Evolutionary conservation across 2,329 filamentous ascomycete species (phyloP), one percentile per base, ranked within the genome.

Genomic region (Blastomyces gilchristii): DNA sequence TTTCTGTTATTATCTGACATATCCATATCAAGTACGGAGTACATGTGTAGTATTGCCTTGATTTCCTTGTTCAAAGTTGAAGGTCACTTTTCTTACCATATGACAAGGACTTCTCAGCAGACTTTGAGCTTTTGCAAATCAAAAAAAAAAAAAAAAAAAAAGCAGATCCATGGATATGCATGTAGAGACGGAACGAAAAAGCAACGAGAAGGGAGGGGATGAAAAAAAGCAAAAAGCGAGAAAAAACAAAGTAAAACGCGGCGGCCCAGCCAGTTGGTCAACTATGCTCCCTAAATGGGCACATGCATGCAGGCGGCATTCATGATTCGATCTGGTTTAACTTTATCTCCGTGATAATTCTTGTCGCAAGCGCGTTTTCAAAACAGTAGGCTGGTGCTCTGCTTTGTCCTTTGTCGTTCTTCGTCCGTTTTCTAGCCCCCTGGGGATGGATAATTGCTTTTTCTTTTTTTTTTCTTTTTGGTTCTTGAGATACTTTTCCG

Each of bases 231-330:
- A 43, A 28, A 45, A 58, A 45, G 47, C 9, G 4, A 31, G 22
- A 31, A 58, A 43, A 45, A 45, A 45, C 25, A 5, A 43, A 43
- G 9, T 14, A 31, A 39, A 31, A 45, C 25, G 12, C 56, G 41
- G 22, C 12, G 56, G 56, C 56, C 56, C 56, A 58, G 56, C 56
- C 56, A 58, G 56, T 58, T 58, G 56, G 56, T 58, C 56, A 58
- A 14, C 7, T 1, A 37, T 58, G 56, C 9, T 43, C 56, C 37
- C 28, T 7, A 39, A 45, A 45, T 28, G 56, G 14, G 39, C 22
- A 31, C 39, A 58, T 58, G 56, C 56, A 28, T 45, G 56, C 39
- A 18, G 31, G 25, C 53, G 31, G 25, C 53, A 56, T 39, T 56
- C 14, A 56, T 39, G 53, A 56, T 56, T 45, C 28, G 37, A 45